phyloP scores from a whole-genome alignment of 129 eudicot species.

The Flaveria robusta region DNA sequence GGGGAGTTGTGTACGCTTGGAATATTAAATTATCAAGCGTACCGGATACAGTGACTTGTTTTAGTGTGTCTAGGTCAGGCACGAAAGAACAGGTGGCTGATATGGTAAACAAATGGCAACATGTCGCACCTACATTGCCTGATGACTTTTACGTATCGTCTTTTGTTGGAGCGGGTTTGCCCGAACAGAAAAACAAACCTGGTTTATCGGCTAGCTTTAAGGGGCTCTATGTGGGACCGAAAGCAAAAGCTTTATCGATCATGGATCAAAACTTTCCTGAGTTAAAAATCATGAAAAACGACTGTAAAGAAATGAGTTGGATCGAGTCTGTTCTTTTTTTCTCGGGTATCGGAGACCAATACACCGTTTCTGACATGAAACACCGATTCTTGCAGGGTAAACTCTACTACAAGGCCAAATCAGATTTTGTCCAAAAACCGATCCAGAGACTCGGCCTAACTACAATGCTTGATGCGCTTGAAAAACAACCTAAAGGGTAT shows the following conservation, averaged over 20 bases:
- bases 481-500: conserved; percentile 70
- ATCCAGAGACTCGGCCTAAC: conserved; percentile 44
- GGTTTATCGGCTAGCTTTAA: conserved; percentile 55
- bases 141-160: conserved; percentile 51
- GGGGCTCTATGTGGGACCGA: conserved; percentile 63
- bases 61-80: conserved; percentile 53
- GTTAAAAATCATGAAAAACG: conserved; percentile 41
- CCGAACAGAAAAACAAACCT: conserved; percentile 23
- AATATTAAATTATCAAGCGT: conserved; percentile 51
- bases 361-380: conserved; percentile 36
- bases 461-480: conserved; percentile 40
- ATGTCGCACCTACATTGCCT: conserved; percentile 49
- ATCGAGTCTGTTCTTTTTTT: conserved; percentile 67
- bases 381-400: conserved; percentile 46
- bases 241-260: conserved; percentile 35
- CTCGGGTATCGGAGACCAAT: conserved; percentile 46
- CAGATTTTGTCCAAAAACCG: conserved; percentile 59
- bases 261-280: conserved; percentile 49
- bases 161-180: conserved; percentile 50
- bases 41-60: conserved; percentile 57
- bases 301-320: conserved; percentile 72
- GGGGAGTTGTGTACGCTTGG: conserved; percentile 80
- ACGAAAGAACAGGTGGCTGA: conserved; percentile 32
- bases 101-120: conserved; percentile 66
- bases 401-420: conserved; percentile 69